Evolutionary conservation across 208 protist species (phyloP).

Genomic region (Porcisia hertigi): DNA sequence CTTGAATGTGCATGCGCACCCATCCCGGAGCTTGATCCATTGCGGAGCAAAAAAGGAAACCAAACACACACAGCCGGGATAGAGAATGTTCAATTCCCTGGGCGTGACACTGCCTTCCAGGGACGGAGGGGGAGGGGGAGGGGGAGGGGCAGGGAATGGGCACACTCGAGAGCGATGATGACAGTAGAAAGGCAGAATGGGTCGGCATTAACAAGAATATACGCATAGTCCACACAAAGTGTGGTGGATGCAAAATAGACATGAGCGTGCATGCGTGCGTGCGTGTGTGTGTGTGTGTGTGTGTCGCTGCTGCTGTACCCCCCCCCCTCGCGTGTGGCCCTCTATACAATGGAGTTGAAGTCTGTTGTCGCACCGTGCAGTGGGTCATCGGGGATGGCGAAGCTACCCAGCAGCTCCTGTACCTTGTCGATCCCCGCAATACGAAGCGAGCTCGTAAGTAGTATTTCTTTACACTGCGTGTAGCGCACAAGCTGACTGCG

Average conservation of each 20-base stretch:
- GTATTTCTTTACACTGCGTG: conserved; percentile 83
- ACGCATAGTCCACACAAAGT: not conserved
- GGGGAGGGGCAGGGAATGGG: not conserved
- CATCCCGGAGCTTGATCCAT: no score
- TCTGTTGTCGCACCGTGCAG: conserved; percentile 57
- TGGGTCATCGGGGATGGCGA: conserved; percentile 48
- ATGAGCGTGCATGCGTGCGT: not conserved
- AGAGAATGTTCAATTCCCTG: no score
- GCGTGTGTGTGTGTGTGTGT: conserved; percentile 7
- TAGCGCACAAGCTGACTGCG: conserved; percentile 81
- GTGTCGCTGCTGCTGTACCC: not conserved
- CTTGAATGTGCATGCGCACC: no score
- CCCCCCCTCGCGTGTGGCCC: not conserved
- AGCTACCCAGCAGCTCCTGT: conserved; percentile 74
- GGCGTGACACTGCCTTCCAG: no score
- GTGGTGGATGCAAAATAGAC: not conserved
- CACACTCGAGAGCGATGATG: not conserved
- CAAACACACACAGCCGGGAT: no score
- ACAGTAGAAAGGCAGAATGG: not conserved
- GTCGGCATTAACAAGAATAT: not conserved
- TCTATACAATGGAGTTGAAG: conserved; percentile 79
- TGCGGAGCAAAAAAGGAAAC: no score
- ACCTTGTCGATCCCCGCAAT: conserved; percentile 88
- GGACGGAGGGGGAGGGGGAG: no score
- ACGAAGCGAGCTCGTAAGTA: conserved; percentile 79